phyloP scores from a whole-genome alignment of 2,329 filamentous ascomycete species.

The Magnaporthiopsis incrustans region DNA sequence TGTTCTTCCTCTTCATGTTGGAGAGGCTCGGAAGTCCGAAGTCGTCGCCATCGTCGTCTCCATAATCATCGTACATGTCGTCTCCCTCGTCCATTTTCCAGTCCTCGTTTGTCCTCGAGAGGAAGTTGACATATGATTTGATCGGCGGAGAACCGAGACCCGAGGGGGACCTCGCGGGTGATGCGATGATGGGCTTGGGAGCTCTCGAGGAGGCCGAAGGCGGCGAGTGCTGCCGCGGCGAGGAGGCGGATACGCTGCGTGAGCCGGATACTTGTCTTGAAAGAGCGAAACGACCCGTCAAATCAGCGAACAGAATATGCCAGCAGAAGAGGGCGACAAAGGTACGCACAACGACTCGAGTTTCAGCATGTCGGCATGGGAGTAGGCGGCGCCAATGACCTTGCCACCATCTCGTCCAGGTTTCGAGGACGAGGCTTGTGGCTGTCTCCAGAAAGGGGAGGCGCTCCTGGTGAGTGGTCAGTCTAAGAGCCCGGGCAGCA shows the following conservation, averaged over 20 bases:
- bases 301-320: conserved; percentile 9
- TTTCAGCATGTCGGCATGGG: conserved; percentile 90
- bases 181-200: conserved; percentile 46
- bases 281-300: conserved; percentile 9
- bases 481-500: conserved; percentile 8
- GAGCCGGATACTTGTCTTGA: conserved; percentile 1
- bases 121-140: conserved; percentile 70
- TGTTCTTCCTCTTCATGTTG: conserved; percentile 72
- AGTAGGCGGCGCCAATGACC: conserved; percentile 91
- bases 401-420: conserved; percentile 44
- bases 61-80: conserved; percentile 69
- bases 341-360: conserved; percentile 65
- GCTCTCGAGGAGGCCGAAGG: conserved; percentile 52
- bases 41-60: conserved; percentile 86
- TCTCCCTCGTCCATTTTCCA: conserved; percentile 69
- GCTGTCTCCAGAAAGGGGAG: conserved; percentile 78
- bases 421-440: conserved; percentile 41
- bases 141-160: conserved; percentile 55
- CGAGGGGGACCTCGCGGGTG: conserved; percentile 34
- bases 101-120: conserved; percentile 73
- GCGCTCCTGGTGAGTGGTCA: conserved; percentile 53
- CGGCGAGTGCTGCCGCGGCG: conserved; percentile 67
- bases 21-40: conserved; percentile 90
- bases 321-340: neutral
- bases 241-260: conserved; percentile 44